Conservation (phyloP, 306 rosid species). For the Vachellia pachyceras region DNA sequence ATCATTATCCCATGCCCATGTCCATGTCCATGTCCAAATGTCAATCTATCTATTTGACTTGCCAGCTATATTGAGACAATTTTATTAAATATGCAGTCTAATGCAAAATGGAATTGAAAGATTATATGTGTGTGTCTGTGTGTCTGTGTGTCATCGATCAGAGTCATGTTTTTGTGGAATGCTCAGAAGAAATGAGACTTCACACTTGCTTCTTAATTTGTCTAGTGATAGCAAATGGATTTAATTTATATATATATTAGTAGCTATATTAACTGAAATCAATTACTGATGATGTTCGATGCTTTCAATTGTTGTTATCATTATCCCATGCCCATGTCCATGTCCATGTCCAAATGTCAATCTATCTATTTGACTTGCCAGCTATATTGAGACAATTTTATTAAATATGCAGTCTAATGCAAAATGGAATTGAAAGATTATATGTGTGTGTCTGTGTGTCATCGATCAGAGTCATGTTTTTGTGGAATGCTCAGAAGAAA, state of each 20-base stretch:
- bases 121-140: too few relatives aligned
- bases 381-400: neutral
- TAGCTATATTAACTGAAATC: neutral
- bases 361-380: slow-evolving; percentile 9
- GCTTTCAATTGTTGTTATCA: neutral
- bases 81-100: neutral
- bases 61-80: neutral
- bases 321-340: neutral
- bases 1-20: neutral
- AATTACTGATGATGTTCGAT: neutral
- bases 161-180: too few relatives aligned
- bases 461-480: too few relatives aligned
- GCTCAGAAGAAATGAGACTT: too few relatives aligned
- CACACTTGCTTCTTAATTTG: neutral
- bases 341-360: neutral
- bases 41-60: slow-evolving; percentile 11
- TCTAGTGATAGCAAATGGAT: neutral
- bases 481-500: too few relatives aligned
- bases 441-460: too few relatives aligned
- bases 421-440: neutral
- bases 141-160: too few relatives aligned
- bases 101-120: neutral
- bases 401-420: neutral
- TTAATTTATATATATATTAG: neutral
- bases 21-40: neutral